Base-by-base conservation (phyloP, 352 stramenopile genomes). In the Phytophthora cryptogea region DNA sequence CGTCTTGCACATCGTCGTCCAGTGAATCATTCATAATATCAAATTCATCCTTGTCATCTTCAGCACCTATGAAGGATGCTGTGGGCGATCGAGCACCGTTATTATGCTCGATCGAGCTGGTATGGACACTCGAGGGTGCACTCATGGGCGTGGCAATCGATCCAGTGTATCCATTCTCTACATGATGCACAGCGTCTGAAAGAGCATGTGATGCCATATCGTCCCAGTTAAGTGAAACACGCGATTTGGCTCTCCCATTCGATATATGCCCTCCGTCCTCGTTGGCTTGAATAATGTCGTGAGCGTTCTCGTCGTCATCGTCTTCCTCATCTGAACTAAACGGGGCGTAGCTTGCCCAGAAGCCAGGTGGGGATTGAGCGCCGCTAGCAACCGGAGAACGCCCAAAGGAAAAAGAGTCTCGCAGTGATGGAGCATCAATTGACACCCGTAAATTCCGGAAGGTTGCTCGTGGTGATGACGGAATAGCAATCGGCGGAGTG, bases 21-120 rank as follows among this genome's bases (percentile, higher is more conserved):
- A 91, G 52, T 7, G 63, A 64, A 16, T 87, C 72, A 42, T 90
- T 89, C 32, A 92, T 58, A 27, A 80, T 37, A 43, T 91, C 83
- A 66, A 93, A 91, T 50, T 93, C 83, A 55, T 93, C 80, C 49
- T 83, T 88, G 27, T 89, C 80, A 6, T 70, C 61, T 39, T 88
- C 78, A 16, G 45, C 44, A 11, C 63, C 69, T 42, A 89, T 79
- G 36, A 76, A 74, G 1, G 70, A 79, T 33, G 40, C 63, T 14
- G 41, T 66, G 14, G 63, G 59, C 35, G 67, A 74, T 60, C 70
- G 63, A 42, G 56, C 44, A 28, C 30, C 54, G 20, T 23, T 23
- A 32, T 31, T 57, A 9, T 52, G 45, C 8, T 70, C 39, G 0
- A 72, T 30, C 42, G 20, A 40, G 20, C 64, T 40, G 55, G 74